Conservation (phyloP, 2,329 filamentous ascomycete genomes). For the Pezicula carpinea region DNA sequence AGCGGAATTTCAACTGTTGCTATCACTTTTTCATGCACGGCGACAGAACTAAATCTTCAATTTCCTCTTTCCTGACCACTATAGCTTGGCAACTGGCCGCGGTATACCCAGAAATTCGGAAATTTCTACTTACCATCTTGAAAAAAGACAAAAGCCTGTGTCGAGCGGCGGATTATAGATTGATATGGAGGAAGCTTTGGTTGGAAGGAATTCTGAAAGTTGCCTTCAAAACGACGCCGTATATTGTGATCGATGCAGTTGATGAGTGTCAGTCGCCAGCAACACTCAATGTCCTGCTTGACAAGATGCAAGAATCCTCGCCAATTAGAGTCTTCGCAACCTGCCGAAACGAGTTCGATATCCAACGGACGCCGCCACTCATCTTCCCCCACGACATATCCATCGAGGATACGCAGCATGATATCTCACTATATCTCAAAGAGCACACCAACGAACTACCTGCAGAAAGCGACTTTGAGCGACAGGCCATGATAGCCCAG, state of each 20-base stretch:
- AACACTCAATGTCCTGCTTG: constrained; percentile 24
- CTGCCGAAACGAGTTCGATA: constrained; percentile 16
- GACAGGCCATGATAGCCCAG: constrained; percentile 9
- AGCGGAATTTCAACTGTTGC: constrained; percentile 6
- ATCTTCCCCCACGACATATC: constrained; percentile 8
- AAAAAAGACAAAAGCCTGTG: constrained; percentile 17
- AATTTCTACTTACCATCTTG: constrained; percentile 18
- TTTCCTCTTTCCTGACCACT: constrained; percentile 17
- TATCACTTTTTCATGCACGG: constrained; percentile 24
- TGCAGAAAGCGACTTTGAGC: constrained; percentile 2
- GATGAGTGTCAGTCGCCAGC: constrained; percentile 28
- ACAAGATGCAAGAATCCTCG: constrained; percentile 13
- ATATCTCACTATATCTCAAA: constrained; percentile 24
- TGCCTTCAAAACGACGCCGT: constrained; percentile 18
- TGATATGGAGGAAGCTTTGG: constrained; percentile 32
- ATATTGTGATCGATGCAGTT: constrained; percentile 32
- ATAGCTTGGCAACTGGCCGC: constrained; percentile 32
- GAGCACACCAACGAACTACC: constrained; percentile 15
- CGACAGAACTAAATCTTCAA: constrained; percentile 12
- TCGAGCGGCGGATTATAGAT: constrained; percentile 19
- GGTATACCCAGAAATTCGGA: constrained; percentile 16
- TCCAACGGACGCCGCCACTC: constrained; percentile 1
- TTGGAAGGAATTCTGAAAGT: constrained; percentile 26
- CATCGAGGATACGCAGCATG: constrained; percentile 21
- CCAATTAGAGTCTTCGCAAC: constrained; percentile 27